Evolutionary conservation across 2,329 filamentous ascomycete genomes (phyloP).

Genomic region (Epichloe gansuensis): DNA sequence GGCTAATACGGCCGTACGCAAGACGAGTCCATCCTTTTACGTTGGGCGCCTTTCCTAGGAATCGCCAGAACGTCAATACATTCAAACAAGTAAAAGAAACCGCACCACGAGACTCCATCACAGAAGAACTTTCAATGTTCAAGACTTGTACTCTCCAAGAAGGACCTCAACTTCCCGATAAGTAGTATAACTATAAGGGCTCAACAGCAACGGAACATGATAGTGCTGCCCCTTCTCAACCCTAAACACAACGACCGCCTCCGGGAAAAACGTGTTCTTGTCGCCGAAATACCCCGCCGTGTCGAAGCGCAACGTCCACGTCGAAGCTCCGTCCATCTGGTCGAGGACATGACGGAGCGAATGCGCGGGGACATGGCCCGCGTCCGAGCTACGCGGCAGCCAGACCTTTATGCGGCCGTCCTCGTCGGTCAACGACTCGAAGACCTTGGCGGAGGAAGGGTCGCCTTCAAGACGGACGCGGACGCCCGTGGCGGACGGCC

Average conservation of each 20-base stretch:
- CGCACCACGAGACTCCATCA: too few relatives aligned
- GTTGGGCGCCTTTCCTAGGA: too few relatives aligned
- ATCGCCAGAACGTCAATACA: too few relatives aligned
- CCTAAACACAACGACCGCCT: slow-evolving; percentile 42
- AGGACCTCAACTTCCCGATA: slow-evolving; percentile 54
- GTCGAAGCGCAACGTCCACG: slow-evolving; percentile 62
- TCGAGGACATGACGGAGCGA: slow-evolving; percentile 44
- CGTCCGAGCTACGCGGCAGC: slow-evolving; percentile 44
- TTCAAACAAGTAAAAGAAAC: too few relatives aligned
- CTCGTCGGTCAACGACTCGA: slow-evolving; percentile 57
- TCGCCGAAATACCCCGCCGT: slow-evolving; percentile 59
- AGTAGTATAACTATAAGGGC: slow-evolving; percentile 71
- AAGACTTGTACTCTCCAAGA: background rate
- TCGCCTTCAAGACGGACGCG: slow-evolving; percentile 48
- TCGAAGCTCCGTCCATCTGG: slow-evolving; percentile 31
- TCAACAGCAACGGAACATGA: slow-evolving; percentile 67
- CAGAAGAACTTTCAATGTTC: too few relatives aligned
- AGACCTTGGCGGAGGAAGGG: slow-evolving; percentile 25
- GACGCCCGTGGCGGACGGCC: slow-evolving; percentile 54
- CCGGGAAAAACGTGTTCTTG: slow-evolving; percentile 48
- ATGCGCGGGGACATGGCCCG: slow-evolving; percentile 45
- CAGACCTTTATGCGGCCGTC: slow-evolving; percentile 65
- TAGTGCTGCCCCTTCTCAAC: slow-evolving; percentile 53
- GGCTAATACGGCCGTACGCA: too few relatives aligned
- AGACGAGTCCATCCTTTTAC: too few relatives aligned